Percentiles rank a stretch among this genome's conserved stretches.
These are phyloP conservation scores for Ormosia emarginata DNA, from an alignment of 306 rosid species.

Conservation along the genomic window DNA sequence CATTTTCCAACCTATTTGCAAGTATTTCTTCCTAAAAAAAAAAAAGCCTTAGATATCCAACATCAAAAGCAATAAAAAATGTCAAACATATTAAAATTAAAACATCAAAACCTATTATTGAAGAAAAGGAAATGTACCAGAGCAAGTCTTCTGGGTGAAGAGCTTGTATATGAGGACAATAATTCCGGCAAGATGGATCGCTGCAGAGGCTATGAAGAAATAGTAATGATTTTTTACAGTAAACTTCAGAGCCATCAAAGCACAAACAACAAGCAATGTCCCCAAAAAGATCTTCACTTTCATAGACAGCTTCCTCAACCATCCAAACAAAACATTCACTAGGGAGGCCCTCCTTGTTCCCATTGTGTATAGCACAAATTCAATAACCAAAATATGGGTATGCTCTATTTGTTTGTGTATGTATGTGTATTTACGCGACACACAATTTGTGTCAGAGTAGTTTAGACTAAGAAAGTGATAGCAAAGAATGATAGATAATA, in stretches of 20 bases:
- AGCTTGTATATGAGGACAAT: slow-evolving; percentile 70
- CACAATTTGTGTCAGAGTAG: not conserved
- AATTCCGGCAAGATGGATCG: slow-evolving; percentile 48
- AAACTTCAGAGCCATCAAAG: slow-evolving; percentile 42
- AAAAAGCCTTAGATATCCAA: not conserved
- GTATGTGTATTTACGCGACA: not conserved
- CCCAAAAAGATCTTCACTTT: slow-evolving; percentile 50
- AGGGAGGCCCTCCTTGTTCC: slow-evolving; percentile 46
- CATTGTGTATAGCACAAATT: slow-evolving; percentile 28
- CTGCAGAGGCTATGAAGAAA: slow-evolving; percentile 53
- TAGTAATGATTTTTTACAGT: slow-evolving; percentile 20
- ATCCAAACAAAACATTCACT: slow-evolving; percentile 29
- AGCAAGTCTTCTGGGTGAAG: slow-evolving; percentile 64
- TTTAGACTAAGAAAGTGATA: not conserved
- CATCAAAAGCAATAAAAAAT: not conserved
- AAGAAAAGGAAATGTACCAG: slow-evolving; percentile 42
- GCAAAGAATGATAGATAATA: not conserved
- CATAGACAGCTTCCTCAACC: slow-evolving; percentile 49
- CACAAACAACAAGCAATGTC: slow-evolving; percentile 30
- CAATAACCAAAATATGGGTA: not conserved
- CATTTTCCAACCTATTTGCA: too few species aligned
- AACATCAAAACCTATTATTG: not conserved
- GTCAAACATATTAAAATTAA: not conserved
- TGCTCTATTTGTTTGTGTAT: not conserved
- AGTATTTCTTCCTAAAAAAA: not conserved